phyloP scores from a whole-genome alignment of 2,329 filamentous ascomycete species.

The Ceratocystis destructans region DNA sequence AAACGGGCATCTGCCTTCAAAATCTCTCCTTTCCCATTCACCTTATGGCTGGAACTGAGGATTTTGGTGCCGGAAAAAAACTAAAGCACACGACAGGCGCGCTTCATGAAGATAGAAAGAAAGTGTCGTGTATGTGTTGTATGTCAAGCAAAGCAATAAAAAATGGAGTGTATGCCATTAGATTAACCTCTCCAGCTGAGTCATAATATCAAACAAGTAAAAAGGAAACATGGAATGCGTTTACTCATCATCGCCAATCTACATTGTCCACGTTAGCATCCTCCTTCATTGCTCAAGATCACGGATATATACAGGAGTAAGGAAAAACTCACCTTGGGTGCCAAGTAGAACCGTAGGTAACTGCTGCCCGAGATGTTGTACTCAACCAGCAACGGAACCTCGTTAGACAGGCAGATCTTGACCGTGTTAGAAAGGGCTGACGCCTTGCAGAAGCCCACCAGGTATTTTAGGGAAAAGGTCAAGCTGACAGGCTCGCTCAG shows the following conservation, averaged over 20 bases:
- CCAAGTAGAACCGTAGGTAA: conserved; percentile 92
- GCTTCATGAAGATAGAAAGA: not conserved
- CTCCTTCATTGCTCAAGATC: not conserved
- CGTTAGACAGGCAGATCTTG: conserved; percentile 86
- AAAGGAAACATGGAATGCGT: conserved; percentile 13
- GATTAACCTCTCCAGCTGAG: conserved; percentile 8
- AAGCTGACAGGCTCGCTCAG: conserved; percentile 84
- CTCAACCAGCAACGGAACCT: conserved; percentile 92
- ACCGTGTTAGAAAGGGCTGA: conserved; percentile 68
- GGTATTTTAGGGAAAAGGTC: conserved; percentile 97
- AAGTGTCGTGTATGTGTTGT: not conserved
- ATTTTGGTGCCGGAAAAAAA: not conserved
- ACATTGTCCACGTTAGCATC: not conserved
- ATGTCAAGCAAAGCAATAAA: not conserved
- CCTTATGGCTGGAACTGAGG: not conserved
- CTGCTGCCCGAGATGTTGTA: conserved; percentile 70
- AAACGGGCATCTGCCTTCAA: not conserved
- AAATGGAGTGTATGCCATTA: not conserved
- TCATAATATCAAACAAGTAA: conserved; percentile 18
- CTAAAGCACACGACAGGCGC: not conserved
- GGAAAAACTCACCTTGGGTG: conserved; percentile 67
- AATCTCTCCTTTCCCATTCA: not conserved
- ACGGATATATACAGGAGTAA: not conserved
- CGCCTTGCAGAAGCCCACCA: conserved; percentile 99
- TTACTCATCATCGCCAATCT: conserved; percentile 26